Evolutionary conservation across 129 eudicot species (phyloP).

Genomic region (Flaveria brownii): DNA sequence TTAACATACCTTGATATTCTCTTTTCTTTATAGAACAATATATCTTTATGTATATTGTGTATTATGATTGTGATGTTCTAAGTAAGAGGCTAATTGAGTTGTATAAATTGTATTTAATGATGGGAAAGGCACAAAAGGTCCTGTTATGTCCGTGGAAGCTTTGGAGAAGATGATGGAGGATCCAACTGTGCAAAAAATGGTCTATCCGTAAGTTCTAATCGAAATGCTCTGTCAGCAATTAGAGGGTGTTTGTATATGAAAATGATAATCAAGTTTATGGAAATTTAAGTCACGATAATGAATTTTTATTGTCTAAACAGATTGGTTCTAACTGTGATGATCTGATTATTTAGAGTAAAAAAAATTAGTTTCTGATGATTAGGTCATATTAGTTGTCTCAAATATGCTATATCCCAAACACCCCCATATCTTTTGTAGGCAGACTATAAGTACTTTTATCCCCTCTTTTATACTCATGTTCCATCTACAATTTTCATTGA

Average conservation of each 20-base stretch:
- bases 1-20: slow-evolving; percentile 8
- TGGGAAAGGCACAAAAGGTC: slow-evolving; percentile 42
- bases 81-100: slow-evolving; percentile 24
- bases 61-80: not conserved
- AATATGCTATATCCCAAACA: not conserved
- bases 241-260: not conserved
- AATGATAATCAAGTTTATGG: not conserved
- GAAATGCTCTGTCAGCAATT: not conserved
- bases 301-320: too few species aligned
- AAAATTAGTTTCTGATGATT: too few species aligned
- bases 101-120: not conserved
- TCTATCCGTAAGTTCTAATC: slow-evolving; percentile 70
- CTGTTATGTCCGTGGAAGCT: slow-evolving; percentile 81
- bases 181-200: slow-evolving; percentile 90
- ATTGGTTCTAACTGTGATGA: not conserved
- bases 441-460: not conserved
- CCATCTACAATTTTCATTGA: not conserved
- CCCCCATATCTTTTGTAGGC: not conserved
- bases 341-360: not conserved
- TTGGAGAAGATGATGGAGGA: slow-evolving; percentile 99
- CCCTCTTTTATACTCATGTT: not conserved
- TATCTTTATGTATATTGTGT: not conserved
- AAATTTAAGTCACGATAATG: too few species aligned
- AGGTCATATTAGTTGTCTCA: not conserved
- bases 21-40: too few species aligned